phyloP scores from a whole-genome alignment of 2,329 filamentous ascomycete species.

The Cladosporium colombiae region DNA sequence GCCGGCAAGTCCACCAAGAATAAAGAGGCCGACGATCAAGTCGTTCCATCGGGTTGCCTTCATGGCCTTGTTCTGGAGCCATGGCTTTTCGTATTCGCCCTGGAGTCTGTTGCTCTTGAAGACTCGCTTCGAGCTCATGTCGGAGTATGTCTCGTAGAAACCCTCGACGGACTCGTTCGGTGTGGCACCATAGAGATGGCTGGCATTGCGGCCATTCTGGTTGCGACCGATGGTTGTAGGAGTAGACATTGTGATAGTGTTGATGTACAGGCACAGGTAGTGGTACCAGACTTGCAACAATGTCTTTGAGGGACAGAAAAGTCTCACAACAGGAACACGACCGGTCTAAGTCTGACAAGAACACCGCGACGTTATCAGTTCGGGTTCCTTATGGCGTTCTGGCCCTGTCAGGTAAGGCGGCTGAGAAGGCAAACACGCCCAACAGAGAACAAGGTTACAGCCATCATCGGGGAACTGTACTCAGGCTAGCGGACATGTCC shows the following conservation, averaged over 20 bases:
- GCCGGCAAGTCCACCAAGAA: conserved; percentile 7
- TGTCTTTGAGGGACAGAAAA: not conserved
- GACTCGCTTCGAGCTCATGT: not conserved
- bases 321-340: conserved; percentile 2
- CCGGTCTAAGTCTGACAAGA: conserved; percentile 1
- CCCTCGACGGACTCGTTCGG: conserved; percentile 3
- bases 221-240: conserved; percentile 8
- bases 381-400: not conserved
- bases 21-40: conserved; percentile 20
- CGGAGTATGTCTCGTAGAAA: not conserved
- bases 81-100: conserved; percentile 24
- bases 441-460: conserved; percentile 6
- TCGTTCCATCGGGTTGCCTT: conserved; percentile 17
- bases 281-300: not conserved
- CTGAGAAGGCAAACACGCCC: not conserved
- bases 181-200: not conserved
- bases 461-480: not conserved
- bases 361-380: not conserved
- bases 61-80: conserved; percentile 21
- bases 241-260: not conserved
- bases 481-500: conserved; percentile 3
- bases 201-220: not conserved
- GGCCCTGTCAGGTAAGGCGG: not conserved
- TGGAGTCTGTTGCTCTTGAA: conserved; percentile 15
- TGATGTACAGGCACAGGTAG: not conserved